These are phyloP conservation scores for Fusarium newnesense DNA, from an alignment of 2,329 filamentous ascomycete genomes.

Conservation along the genomic window DNA sequence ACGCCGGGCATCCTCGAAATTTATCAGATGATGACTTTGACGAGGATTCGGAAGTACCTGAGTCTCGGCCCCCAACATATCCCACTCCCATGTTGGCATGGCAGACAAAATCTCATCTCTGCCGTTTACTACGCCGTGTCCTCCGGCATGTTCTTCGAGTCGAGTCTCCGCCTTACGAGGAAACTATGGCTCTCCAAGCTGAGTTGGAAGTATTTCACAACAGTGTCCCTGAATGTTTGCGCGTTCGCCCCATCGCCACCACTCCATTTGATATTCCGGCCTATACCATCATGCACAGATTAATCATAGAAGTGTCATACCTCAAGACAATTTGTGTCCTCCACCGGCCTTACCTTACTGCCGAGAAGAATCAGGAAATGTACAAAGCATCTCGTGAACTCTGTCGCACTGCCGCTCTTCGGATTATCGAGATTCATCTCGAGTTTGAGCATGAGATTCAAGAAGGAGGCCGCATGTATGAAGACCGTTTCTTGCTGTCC, in stretches of 20 bases:
- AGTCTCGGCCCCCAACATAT: slow-evolving; percentile 55
- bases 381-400: slow-evolving; percentile 54
- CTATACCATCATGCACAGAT: slow-evolving; percentile 59
- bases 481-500: slow-evolving; percentile 64
- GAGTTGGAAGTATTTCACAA: slow-evolving; percentile 52
- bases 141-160: slow-evolving; percentile 55
- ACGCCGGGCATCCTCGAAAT: slow-evolving; percentile 58
- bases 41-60: slow-evolving; percentile 56
- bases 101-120: slow-evolving; percentile 55
- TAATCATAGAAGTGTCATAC: slow-evolving; percentile 61
- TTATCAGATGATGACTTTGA: slow-evolving; percentile 63
- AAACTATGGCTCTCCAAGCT: slow-evolving; percentile 50
- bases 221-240: slow-evolving; percentile 53
- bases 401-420: slow-evolving; percentile 56
- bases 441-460: slow-evolving; percentile 58
- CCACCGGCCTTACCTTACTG: slow-evolving; percentile 59
- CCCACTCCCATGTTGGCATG: slow-evolving; percentile 57
- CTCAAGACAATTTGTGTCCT: slow-evolving; percentile 61
- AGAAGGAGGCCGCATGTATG: slow-evolving; percentile 61
- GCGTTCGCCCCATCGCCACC: slow-evolving; percentile 54
- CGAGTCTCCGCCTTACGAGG: slow-evolving; percentile 49
- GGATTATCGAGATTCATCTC: slow-evolving; percentile 58
- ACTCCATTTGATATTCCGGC: slow-evolving; percentile 57
- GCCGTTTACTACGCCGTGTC: slow-evolving; percentile 56
- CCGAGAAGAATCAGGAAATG: slow-evolving; percentile 50